phyloP scores from a whole-genome alignment of 2,329 filamentous ascomycete species.

The Plenodomus biglobosus region DNA sequence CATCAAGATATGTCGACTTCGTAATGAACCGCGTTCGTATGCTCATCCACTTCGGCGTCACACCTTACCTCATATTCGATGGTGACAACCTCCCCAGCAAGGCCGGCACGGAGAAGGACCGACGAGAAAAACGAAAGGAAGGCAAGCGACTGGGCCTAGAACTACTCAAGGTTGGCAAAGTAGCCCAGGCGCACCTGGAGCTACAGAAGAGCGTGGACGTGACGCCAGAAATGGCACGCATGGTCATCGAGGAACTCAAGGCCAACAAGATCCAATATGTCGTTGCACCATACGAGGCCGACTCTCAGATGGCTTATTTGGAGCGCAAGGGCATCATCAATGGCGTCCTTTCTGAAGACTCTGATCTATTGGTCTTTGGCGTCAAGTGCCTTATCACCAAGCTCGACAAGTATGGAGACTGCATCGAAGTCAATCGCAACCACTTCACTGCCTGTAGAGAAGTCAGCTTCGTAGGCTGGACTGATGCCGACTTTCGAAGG shows the following conservation, averaged over 20 bases:
- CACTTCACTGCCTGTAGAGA: constrained; percentile 90
- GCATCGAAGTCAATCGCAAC: constrained; percentile 83
- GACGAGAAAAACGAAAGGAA: constrained; percentile 73
- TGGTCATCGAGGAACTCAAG: constrained; percentile 90
- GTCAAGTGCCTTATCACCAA: constrained; percentile 90
- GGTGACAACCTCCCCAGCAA: constrained; percentile 95
- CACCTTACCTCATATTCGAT: constrained; percentile 94
- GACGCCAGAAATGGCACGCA: constrained; percentile 91
- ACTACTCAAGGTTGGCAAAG: constrained; percentile 77
- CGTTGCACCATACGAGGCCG: constrained; percentile 95
- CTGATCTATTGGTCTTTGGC: constrained; percentile 92
- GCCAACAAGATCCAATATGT: constrained; percentile 77
- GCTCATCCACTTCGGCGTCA: constrained; percentile 90
- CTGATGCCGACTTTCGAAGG: constrained; percentile 82
- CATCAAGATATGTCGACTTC: constrained; percentile 80
- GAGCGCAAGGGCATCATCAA: constrained; percentile 81
- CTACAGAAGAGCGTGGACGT: constrained; percentile 95
- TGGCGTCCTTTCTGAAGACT: constrained; percentile 94
- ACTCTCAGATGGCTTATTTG: constrained; percentile 93
- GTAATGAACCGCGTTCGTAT: constrained; percentile 89
- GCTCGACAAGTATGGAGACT: constrained; percentile 89
- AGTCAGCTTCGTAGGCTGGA: constrained; percentile 87
- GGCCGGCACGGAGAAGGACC: constrained; percentile 76
- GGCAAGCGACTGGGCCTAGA: constrained; percentile 75
- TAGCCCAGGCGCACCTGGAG: constrained; percentile 77